These are phyloP conservation scores for Euphorbia schlechtendalii DNA, from an alignment of 441 rosid genomes.

Conservation along the genomic window DNA sequence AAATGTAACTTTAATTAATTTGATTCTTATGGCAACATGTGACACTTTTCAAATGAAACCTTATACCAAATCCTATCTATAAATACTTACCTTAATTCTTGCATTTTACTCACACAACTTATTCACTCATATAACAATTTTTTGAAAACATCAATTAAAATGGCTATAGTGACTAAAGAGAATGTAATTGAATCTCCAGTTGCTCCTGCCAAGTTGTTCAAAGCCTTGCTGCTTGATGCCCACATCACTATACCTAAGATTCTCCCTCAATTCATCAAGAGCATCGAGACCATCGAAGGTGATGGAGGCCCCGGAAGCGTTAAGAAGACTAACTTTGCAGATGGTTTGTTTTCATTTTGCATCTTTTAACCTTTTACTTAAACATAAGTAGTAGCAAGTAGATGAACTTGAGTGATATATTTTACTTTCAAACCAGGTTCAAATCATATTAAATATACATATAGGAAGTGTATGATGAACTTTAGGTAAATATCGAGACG, in stretches of 20 bases:
- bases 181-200: too few species aligned
- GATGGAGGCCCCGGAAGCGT: constrained; percentile 3
- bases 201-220: too few species aligned
- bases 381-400: not conserved
- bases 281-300: not conserved
- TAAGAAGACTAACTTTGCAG: not conserved
- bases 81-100: not conserved
- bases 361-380: not conserved
- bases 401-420: too few species aligned
- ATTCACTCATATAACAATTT: not conserved
- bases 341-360: not conserved
- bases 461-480: too few species aligned
- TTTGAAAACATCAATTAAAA: too few species aligned
- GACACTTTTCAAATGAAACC: too few species aligned
- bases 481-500: too few species aligned
- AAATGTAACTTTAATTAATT: not conserved
- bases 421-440: too few species aligned
- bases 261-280: not conserved
- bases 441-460: too few species aligned
- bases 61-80: too few species aligned
- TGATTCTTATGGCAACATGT: not conserved
- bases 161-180: too few species aligned
- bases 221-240: not conserved
- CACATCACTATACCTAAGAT: not conserved
- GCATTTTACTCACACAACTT: not conserved